Conservation (phyloP, 2,329 filamentous ascomycete species). For the Penicillium sp. region DNA sequence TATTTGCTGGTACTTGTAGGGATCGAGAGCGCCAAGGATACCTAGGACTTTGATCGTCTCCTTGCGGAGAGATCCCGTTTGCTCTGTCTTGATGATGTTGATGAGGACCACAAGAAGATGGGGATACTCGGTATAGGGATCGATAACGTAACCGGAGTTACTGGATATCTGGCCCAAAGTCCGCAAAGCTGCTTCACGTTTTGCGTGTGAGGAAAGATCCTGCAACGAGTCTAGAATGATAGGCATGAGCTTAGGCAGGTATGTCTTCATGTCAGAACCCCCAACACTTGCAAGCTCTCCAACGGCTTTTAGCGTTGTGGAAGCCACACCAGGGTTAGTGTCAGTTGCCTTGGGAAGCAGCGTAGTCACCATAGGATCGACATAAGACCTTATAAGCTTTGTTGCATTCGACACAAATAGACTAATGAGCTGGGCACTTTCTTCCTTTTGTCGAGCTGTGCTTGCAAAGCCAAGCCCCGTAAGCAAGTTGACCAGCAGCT, state of each 20-base stretch:
- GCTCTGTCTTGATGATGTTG: slow-evolving; percentile 91
- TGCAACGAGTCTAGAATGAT: slow-evolving; percentile 93
- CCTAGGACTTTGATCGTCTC: slow-evolving; percentile 97
- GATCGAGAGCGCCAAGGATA: slow-evolving; percentile 91
- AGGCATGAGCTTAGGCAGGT: slow-evolving; percentile 91
- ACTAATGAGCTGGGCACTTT: slow-evolving; percentile 91
- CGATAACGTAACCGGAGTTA: slow-evolving; percentile 96
- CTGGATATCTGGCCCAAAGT: slow-evolving; percentile 91
- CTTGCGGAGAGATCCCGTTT: slow-evolving; percentile 80
- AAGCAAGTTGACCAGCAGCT: slow-evolving; percentile 92
- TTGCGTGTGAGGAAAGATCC: slow-evolving; percentile 86
- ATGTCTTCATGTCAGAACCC: slow-evolving; percentile 89
- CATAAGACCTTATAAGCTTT: slow-evolving; percentile 91
- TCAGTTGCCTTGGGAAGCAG: slow-evolving; percentile 93
- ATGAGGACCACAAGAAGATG: slow-evolving; percentile 91
- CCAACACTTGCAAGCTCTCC: slow-evolving; percentile 93
- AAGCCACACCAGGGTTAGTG: slow-evolving; percentile 81
- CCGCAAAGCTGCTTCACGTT: slow-evolving; percentile 87
- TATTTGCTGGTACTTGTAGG: slow-evolving; percentile 92
- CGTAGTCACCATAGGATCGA: slow-evolving; percentile 93
- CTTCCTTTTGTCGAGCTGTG: slow-evolving; percentile 91
- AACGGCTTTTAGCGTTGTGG: slow-evolving; percentile 92
- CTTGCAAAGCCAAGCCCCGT: slow-evolving; percentile 97
- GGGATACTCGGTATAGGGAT: slow-evolving; percentile 93
- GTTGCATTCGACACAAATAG: slow-evolving; percentile 92